A percentile compares a stretch with the other conserved stretches of the same genome.
phyloP scores from a whole-genome alignment of 306 rosid genomes.

The Begonia loranthoides region DNA sequence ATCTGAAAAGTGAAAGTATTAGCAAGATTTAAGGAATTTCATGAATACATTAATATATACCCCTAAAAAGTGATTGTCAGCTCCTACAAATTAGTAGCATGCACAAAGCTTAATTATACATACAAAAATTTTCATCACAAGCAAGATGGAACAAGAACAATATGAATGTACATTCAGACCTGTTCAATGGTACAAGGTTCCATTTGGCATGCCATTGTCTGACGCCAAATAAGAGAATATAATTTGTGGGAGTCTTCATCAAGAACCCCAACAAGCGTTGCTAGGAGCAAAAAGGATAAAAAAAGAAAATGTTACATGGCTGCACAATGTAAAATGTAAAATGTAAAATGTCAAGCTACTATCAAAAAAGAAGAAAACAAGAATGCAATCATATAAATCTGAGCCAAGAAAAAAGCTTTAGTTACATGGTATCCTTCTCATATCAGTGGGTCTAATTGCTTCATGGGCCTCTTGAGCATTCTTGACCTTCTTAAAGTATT shows the following conservation, averaged over 20 bases:
- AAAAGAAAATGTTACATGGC: slow-evolving; percentile 11
- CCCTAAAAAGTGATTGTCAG: background rate
- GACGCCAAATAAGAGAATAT: slow-evolving; percentile 84
- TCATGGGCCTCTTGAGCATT: slow-evolving; percentile 99
- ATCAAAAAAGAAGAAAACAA: background rate
- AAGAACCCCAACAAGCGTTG: slow-evolving; percentile 47
- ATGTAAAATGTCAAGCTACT: slow-evolving; percentile 10
- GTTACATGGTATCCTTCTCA: slow-evolving; percentile 71
- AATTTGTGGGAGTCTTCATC: slow-evolving; percentile 78
- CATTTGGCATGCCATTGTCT: slow-evolving; percentile 92
- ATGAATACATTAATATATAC: background rate
- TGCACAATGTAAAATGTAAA: slow-evolving; percentile 8
- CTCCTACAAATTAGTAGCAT: background rate
- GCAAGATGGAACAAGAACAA: too few species aligned
- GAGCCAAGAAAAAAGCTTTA: slow-evolving; percentile 3
- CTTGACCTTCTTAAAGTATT: slow-evolving; percentile 87
- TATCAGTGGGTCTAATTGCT: slow-evolving; percentile 94
- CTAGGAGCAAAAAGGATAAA: slow-evolving; percentile 32
- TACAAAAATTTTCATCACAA: too few species aligned
- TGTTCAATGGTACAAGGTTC: slow-evolving; percentile 60
- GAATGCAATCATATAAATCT: slow-evolving; percentile 5
- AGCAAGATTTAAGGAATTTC: background rate
- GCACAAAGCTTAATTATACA: too few species aligned
- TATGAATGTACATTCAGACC: slow-evolving; percentile 27
- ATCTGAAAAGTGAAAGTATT: slow-evolving; percentile 21